phyloP scores from a whole-genome alignment of 768 basidiomycete species.

The Symmetrospora coprosmae region DNA sequence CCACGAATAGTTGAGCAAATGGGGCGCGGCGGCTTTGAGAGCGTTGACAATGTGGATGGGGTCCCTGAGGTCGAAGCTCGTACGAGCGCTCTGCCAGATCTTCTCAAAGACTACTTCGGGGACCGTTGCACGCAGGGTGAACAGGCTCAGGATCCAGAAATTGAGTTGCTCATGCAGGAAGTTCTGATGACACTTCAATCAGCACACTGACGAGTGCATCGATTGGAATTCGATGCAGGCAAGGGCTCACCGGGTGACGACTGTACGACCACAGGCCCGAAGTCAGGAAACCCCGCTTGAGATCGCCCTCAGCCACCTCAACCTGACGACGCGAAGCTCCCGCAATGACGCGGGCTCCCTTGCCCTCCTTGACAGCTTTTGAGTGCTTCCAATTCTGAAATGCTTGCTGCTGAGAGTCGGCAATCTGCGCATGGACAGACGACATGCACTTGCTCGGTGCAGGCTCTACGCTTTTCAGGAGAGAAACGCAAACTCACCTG shows the following conservation, averaged over 20 bases:
- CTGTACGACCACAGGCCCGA: slow-evolving; percentile 73
- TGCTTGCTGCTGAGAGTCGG: slow-evolving; percentile 76
- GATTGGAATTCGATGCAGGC: background rate
- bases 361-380: slow-evolving; percentile 39
- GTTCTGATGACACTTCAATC: slow-evolving; percentile 40
- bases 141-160: slow-evolving; percentile 19
- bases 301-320: slow-evolving; percentile 43
- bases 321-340: slow-evolving; percentile 43
- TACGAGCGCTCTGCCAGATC: background rate
- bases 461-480: background rate
- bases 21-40: background rate
- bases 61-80: background rate
- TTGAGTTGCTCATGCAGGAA: slow-evolving; percentile 65
- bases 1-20: slow-evolving; percentile 22
- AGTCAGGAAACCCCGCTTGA: slow-evolving; percentile 66
- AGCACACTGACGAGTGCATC: background rate
- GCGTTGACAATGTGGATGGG: background rate
- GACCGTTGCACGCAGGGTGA: slow-evolving; percentile 21
- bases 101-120: slow-evolving; percentile 16
- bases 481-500: slow-evolving; percentile 9
- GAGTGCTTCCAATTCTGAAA: slow-evolving; percentile 53
- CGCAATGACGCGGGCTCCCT: slow-evolving; percentile 45
- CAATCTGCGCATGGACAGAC: slow-evolving; percentile 43
- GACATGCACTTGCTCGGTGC: background rate
- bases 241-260: slow-evolving; percentile 56